A percentile compares a stretch with the other conserved stretches of the same genome.
These are phyloP conservation scores for Cyclotella baltica DNA, from an alignment of 108 stramenopile genomes.

Conservation along the genomic window DNA sequence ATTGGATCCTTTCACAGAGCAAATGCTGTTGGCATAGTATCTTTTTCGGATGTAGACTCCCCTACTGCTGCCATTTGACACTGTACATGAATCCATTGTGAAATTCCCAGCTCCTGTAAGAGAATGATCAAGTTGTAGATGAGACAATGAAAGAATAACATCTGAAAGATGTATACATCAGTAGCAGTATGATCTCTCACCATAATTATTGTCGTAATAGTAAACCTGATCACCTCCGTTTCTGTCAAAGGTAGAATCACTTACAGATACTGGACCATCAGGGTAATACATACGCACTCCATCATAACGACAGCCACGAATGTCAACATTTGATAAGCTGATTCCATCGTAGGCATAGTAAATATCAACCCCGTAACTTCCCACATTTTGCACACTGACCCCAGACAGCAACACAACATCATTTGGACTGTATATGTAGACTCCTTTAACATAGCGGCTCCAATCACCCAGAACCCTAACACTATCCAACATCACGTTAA, in stretches of 20 bases:
- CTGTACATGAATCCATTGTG: neutral
- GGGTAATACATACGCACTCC: slow-evolving; percentile 8
- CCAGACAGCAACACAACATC: neutral
- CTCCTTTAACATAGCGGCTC: slow-evolving; percentile 1
- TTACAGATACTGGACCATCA: neutral
- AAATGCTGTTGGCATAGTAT: too few relatives aligned
- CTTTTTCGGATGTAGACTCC: too few relatives aligned
- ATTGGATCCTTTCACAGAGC: slow-evolving; percentile 23
- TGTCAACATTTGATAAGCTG: neutral
- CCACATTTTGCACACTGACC: slow-evolving; percentile 18
- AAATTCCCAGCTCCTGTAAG: slow-evolving; percentile 11
- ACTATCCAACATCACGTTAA: slow-evolving; percentile 8
- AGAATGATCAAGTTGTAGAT: neutral
- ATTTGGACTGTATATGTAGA: neutral
- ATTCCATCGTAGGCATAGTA: neutral
- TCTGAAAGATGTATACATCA: too few relatives aligned
- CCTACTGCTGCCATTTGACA: neutral
- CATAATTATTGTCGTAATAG: neutral
- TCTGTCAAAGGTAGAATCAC: neutral
- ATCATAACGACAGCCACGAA: neutral
- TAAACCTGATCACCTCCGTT: slow-evolving; percentile 8
- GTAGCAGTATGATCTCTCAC: neutral
- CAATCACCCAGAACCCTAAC: slow-evolving; percentile 18
- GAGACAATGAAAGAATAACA: neutral
- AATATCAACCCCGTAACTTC: slow-evolving; percentile 2